Base-by-base conservation (phyloP, 202 grass and related monocot species). In the Musa balbisiana region DNA sequence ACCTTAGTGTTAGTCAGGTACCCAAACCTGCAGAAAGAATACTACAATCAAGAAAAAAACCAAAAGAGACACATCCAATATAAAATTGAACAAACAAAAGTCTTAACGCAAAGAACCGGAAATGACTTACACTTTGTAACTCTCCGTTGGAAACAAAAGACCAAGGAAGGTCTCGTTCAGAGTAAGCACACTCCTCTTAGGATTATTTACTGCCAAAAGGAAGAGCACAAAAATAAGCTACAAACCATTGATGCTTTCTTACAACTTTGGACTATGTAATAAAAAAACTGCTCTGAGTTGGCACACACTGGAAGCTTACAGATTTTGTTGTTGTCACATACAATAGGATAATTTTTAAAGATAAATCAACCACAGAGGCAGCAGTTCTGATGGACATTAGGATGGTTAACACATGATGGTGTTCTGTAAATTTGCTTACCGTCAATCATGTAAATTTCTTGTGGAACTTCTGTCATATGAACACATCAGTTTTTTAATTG, bases 1-100 rank as follows among this genome's bases (percentile, higher is more conserved):
- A 90, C 95, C 85, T 99, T 99, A 10, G 87, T 99, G 77, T 95
- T 99, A 72, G 95, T 95, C 78, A 99, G 88, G 86, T 99, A 94
- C 43, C 91, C 95, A 72, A 92, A 99, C 55, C 89, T 99, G 75
- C 60, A 90, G 67, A 85, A 15, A 66, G 63, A 27, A 72, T 4
- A 85, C 52, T 62, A 79, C 53, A 73, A 17, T 27, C 22, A 74
- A 49, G 53, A 71, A 51, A 24, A 65, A 3, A 71, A 22, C 1
- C 9, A 76, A 52, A 56, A 23, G 51, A 73, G 52, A 73, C 14
- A 17, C 8, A 9, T 49, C 12, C 19, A 69, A 26, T 12, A 23
- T 1, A 53, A 72, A 53, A 2, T 53, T 14, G 49, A 8, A 23
- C n/a, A 23, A 15, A 19, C 21, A 23, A 53, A 6, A 4, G 2